Conservation (phyloP, 2,329 filamentous ascomycete species). For the Cordyceps cicadae region DNA sequence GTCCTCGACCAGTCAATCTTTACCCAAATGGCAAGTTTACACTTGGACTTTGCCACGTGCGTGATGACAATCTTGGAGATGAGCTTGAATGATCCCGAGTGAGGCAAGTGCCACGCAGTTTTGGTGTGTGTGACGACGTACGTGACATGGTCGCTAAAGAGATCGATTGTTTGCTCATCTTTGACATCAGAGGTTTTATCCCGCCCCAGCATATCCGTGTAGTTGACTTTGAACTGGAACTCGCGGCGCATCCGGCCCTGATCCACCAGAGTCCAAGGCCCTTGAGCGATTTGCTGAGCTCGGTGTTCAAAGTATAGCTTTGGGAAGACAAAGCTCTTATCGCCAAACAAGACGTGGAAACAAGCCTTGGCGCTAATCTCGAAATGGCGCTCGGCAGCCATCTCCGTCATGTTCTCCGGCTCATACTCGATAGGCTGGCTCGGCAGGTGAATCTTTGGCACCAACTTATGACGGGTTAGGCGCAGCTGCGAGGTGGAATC, state of each 20-base stretch:
- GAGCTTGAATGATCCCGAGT: constrained; percentile 68
- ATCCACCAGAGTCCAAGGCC: constrained; percentile 70
- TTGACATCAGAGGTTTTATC: constrained; percentile 54
- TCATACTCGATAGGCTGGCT: constrained; percentile 74
- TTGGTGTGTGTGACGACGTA: constrained; percentile 57
- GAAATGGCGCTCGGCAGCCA: constrained; percentile 72
- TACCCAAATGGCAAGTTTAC: constrained; percentile 81
- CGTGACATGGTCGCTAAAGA: constrained; percentile 66
- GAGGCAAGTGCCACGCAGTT: constrained; percentile 76
- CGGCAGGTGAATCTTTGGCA: constrained; percentile 73
- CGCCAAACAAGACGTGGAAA: constrained; percentile 93
- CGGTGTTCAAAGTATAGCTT: constrained; percentile 78
- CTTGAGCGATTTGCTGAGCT: constrained; percentile 73
- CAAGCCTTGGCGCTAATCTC: constrained; percentile 88
- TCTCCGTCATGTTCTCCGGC: constrained; percentile 69
- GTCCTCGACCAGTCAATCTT: constrained; percentile 78
- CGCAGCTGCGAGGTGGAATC: constrained; percentile 30
- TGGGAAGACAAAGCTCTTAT: constrained; percentile 91
- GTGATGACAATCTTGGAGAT: constrained; percentile 91
- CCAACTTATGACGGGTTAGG: constrained; percentile 27
- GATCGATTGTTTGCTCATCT: constrained; percentile 81
- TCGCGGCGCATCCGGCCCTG: constrained; percentile 65
- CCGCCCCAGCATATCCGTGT: constrained; percentile 56
- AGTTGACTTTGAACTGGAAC: constrained; percentile 71
- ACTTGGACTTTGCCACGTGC: constrained; percentile 82